These are phyloP conservation scores for Gamarada debralockiae DNA, from an alignment of 495 filamentous ascomycete genomes.

Conservation along the genomic window DNA sequence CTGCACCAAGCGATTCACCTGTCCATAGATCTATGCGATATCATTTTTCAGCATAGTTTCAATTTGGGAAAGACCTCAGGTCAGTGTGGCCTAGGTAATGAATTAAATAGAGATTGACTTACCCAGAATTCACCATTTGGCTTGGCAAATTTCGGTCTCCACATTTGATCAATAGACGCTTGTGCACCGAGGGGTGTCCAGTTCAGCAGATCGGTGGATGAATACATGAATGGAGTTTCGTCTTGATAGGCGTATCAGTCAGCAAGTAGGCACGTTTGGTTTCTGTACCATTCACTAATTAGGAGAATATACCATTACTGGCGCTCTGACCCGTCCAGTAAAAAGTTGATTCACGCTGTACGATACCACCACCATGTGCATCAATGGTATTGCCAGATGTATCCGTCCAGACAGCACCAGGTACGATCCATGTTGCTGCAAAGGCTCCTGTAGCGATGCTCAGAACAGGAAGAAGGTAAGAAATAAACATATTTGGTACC, in stretches of 20 bases:
- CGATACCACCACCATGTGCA: conserved; percentile 43
- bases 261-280: conserved; percentile 10
- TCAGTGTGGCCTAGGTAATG: too few species aligned
- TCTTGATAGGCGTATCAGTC: conserved; percentile 20
- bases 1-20: conserved; percentile 40
- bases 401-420: conserved; percentile 48
- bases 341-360: conserved; percentile 45
- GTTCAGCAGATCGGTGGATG: conserved; percentile 40
- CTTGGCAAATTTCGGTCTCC: conserved; percentile 43
- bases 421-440: conserved; percentile 31
- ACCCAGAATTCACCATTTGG: conserved; percentile 41
- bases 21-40: conserved; percentile 36
- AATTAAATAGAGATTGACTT: too few species aligned
- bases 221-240: conserved; percentile 39
- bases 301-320: conserved; percentile 28
- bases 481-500: conserved; percentile 8
- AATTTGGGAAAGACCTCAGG: too few species aligned
- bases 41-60: not conserved
- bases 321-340: conserved; percentile 48
- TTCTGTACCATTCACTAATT: not conserved
- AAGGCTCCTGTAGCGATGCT: conserved; percentile 1
- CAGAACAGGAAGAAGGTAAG: not conserved
- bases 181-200: conserved; percentile 38
- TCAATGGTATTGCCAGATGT: conserved; percentile 44
- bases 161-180: conserved; percentile 30